A percentile compares a stretch with the other conserved stretches of the same genome.
These are phyloP conservation scores for Botrytis fragariae DNA, from an alignment of 2,329 filamentous ascomycete species.

Conservation along the genomic window DNA sequence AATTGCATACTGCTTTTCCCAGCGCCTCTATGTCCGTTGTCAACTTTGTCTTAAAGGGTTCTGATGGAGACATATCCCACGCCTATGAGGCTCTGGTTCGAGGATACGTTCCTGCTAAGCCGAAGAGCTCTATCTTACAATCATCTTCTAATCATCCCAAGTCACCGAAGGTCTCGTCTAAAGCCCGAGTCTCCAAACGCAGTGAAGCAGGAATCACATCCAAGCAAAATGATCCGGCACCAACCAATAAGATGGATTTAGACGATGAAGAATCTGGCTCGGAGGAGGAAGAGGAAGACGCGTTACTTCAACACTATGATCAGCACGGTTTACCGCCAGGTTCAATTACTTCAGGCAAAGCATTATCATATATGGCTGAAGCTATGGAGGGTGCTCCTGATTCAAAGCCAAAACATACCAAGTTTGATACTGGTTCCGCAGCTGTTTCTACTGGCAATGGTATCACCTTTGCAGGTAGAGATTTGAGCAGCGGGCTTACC, in stretches of 20 bases:
- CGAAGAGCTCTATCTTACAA: slow-evolving; percentile 32
- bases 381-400: slow-evolving; percentile 26
- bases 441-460: slow-evolving; percentile 32
- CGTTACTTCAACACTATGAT: slow-evolving; percentile 36
- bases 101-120: slow-evolving; percentile 32
- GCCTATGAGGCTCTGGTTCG: slow-evolving; percentile 36
- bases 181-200: not conserved
- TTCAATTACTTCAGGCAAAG: slow-evolving; percentile 36
- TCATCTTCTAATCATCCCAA: slow-evolving; percentile 10
- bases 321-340: slow-evolving; percentile 37
- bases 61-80: slow-evolving; percentile 32
- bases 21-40: slow-evolving; percentile 34
- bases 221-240: not conserved
- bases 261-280: slow-evolving; percentile 26
- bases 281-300: slow-evolving; percentile 38
- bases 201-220: slow-evolving; percentile 3
- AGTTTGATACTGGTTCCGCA: slow-evolving; percentile 26
- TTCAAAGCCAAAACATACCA: slow-evolving; percentile 19
- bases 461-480: slow-evolving; percentile 28
- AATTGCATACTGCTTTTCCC: slow-evolving; percentile 37
- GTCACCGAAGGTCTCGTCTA: not conserved
- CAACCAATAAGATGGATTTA: slow-evolving; percentile 19
- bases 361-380: slow-evolving; percentile 34
- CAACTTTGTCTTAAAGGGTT: slow-evolving; percentile 34
- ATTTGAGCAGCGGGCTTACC: slow-evolving; percentile 25